phyloP scores from a whole-genome alignment of 768 basidiomycete species.

The Trametes cinnabarina region DNA sequence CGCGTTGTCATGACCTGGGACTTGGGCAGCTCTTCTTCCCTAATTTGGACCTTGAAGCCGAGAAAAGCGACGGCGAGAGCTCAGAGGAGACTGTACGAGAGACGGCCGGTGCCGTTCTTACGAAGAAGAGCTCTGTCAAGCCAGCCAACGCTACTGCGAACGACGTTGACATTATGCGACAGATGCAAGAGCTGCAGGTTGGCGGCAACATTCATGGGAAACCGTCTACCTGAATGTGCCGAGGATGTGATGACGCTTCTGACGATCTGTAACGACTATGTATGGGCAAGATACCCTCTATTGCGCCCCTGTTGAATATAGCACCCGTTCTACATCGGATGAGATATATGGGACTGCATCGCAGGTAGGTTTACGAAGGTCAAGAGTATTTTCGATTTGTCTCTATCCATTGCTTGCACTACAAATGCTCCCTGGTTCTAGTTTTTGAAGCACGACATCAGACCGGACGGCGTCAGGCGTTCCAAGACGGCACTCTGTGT shows the following conservation, averaged over 20 bases:
- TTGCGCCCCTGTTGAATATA: not conserved
- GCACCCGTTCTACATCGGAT: not conserved
- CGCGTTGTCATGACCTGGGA: constrained; percentile 69
- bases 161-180: not conserved
- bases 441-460: constrained; percentile 10
- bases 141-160: not conserved
- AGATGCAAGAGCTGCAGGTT: not conserved
- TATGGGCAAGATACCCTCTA: not conserved
- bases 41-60: constrained; percentile 22
- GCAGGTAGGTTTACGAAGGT: not conserved
- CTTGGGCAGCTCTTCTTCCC: constrained; percentile 56
- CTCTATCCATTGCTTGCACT: no score
- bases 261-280: not conserved
- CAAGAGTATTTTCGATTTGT: not conserved
- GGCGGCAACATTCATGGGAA: not conserved
- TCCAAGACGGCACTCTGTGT: constrained; percentile 40
- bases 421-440: no score
- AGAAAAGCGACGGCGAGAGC: not conserved
- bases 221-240: not conserved
- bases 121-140: no score
- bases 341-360: not conserved
- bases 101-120: not conserved
- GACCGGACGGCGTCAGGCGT: constrained; percentile 26
- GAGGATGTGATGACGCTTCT: not conserved
- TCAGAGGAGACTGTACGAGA: constrained; percentile 1